These are phyloP conservation scores for Vitis riparia DNA, from an alignment of 164 flowering plant genomes.

Conservation along the genomic window DNA sequence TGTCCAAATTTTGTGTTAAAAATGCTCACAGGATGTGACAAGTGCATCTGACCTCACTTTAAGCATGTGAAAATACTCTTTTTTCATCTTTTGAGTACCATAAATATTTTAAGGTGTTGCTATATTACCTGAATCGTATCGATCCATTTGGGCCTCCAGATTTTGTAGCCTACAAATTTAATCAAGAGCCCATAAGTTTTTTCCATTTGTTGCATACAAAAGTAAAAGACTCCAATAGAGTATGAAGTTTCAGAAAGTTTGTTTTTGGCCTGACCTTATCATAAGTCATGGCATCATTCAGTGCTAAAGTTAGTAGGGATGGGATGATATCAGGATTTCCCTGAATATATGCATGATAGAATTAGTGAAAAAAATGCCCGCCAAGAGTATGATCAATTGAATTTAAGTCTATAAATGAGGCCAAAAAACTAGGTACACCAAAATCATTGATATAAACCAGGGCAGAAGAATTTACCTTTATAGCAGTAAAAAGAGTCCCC, in stretches of 20 bases:
- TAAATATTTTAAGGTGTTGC: background rate
- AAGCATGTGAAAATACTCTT: background rate
- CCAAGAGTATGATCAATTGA: background rate
- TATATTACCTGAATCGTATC: slow-evolving; percentile 74
- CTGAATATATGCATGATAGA: slow-evolving; percentile 29
- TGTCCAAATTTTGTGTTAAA: too few relatives aligned
- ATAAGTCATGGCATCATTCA: slow-evolving; percentile 82
- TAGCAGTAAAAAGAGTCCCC: slow-evolving; percentile 44
- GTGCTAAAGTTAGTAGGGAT: slow-evolving; percentile 66
- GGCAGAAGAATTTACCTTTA: slow-evolving; percentile 53
- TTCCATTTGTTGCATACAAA: background rate
- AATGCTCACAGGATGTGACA: background rate
- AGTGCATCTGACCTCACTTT: background rate
- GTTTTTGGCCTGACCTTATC: slow-evolving; percentile 66
- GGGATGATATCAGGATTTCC: slow-evolving; percentile 69
- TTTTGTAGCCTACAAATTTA: slow-evolving; percentile 76
- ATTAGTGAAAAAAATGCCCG: too few relatives aligned
- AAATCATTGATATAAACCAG: background rate
- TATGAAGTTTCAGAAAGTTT: background rate
- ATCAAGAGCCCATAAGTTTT: slow-evolving; percentile 22
- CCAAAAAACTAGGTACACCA: background rate
- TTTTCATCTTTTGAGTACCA: background rate
- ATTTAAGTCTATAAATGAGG: background rate
- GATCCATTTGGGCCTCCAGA: slow-evolving; percentile 97
- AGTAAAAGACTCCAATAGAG: background rate